phyloP scores from a whole-genome alignment of 1,284 basidiomycete genomes.

The Cryptococcus sp. region DNA sequence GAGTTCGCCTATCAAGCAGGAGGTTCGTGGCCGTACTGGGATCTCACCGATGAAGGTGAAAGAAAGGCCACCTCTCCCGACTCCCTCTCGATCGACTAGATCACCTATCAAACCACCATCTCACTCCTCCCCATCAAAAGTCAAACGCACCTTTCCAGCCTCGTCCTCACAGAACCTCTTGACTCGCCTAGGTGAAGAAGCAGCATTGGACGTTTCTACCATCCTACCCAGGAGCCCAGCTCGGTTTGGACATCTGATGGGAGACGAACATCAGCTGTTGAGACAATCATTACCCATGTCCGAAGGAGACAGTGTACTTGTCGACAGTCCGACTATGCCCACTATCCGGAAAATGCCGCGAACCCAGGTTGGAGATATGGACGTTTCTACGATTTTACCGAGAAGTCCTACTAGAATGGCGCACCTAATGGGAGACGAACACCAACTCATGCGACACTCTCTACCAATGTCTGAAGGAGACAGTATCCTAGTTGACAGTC shows the following conservation, averaged over 20 bases:
- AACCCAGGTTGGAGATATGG: neutral
- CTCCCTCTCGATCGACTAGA: slow-evolving; percentile 1
- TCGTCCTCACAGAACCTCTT: slow-evolving; percentile 24
- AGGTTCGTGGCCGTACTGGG: too few relatives aligned
- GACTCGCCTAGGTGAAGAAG: slow-evolving; percentile 18
- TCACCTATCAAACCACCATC: neutral
- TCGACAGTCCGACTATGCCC: neutral
- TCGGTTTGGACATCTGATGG: slow-evolving; percentile 8
- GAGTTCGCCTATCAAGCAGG: too few relatives aligned
- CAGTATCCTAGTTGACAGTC: slow-evolving; percentile 6
- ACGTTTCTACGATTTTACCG: slow-evolving; percentile 17
- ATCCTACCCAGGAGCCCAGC: slow-evolving; percentile 19
- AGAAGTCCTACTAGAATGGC: slow-evolving; percentile 17
- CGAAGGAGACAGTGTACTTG: slow-evolving; percentile 4
- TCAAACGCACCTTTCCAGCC: slow-evolving; percentile 23
- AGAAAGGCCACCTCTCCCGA: too few relatives aligned
- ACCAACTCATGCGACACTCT: neutral
- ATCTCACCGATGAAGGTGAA: too few relatives aligned
- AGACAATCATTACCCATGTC: neutral
- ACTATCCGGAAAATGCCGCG: neutral
- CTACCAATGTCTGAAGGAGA: slow-evolving; percentile 6
- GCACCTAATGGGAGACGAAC: slow-evolving; percentile 1
- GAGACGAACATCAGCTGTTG: neutral
- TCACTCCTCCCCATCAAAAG: neutral
- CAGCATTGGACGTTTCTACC: slow-evolving; percentile 12